Evolutionary conservation across 78 protist genomes (phyloP).

Genomic region (Cavenderia fasciculata): DNA sequence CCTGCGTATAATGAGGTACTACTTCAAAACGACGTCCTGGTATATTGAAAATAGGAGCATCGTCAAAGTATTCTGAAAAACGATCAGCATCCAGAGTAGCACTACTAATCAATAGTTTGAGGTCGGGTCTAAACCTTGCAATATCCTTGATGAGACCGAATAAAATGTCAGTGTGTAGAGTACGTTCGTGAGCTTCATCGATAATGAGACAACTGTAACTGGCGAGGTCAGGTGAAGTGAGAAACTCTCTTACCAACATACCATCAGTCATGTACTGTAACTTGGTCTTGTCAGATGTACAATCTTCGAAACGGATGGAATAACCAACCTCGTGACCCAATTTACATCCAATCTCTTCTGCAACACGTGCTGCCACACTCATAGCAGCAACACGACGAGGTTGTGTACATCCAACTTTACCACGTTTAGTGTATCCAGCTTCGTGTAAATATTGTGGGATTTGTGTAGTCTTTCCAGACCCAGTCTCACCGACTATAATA

Average conservation of each 20-base stretch:
- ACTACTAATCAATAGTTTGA: slow-evolving; percentile 90
- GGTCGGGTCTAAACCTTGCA: slow-evolving; percentile 91
- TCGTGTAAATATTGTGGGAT: slow-evolving; percentile 97
- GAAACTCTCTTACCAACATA: slow-evolving; percentile 97
- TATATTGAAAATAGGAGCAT: slow-evolving; percentile 90
- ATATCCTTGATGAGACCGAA: slow-evolving; percentile 94
- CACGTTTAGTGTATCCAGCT: slow-evolving; percentile 85
- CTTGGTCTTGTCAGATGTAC: slow-evolving; percentile 87
- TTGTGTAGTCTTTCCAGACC: slow-evolving; percentile 95
- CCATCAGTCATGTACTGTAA: slow-evolving; percentile 99
- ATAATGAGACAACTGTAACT: slow-evolving; percentile 94
- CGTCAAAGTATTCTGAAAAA: slow-evolving; percentile 95
- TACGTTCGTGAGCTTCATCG: slow-evolving; percentile 99
- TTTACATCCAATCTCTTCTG: slow-evolving; percentile 92
- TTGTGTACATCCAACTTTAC: slow-evolving; percentile 96
- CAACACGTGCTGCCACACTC: slow-evolving; percentile 97
- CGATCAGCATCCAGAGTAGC: slow-evolving; percentile 99
- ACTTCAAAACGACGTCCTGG: slow-evolving; percentile 91
- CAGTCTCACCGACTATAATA: slow-evolving; percentile 87
- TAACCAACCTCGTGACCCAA: slow-evolving; percentile 95
- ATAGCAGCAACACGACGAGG: slow-evolving; percentile 99
- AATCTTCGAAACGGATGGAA: slow-evolving; percentile 96
- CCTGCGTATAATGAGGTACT: slow-evolving; percentile 90
- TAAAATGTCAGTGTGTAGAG: slow-evolving; percentile 98
- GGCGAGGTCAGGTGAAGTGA: slow-evolving; percentile 91